Evolutionary conservation across 2,329 filamentous ascomycete species (phyloP), one percentile per base, ranked within the genome.

Genomic region (Trichoderma aggressivum): DNA sequence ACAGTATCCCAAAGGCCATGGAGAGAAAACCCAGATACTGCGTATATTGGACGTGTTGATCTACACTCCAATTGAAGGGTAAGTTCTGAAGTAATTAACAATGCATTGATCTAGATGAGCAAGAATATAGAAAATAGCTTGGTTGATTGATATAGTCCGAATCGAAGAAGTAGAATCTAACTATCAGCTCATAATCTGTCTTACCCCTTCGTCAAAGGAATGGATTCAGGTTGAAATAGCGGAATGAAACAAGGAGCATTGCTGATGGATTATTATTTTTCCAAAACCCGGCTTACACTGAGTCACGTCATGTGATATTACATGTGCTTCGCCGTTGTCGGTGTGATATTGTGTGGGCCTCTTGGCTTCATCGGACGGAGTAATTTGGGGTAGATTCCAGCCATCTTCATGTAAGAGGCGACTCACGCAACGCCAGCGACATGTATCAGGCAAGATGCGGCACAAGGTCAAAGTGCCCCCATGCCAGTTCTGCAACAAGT

Each of bases 391-490:
- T 69, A 61, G 36, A 69, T 67, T 67, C 65, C 18, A 34, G 56
- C 26, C 32, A 10, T n/a, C 28, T 58, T 59, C 28, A 32, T 60
- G 56, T 60, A 26, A 47, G 65, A 61, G 14, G 4, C 26, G 28
- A 36, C 32, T 56, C 50, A 58, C 32, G n/a, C 43, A 21, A 43
- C 39, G 43, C 63, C 14, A 66, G 39, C 26, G 56, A 50, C 34
- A 50, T 60, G 65, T 21, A 61, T 32, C 36, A 50, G 65, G 28
- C 24, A 36, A 60, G 43, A 69, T 69, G 65, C 56, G 65, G 56
- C 65, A 36, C 56, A 69, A 69, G 36, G 65, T 69, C 56, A 69
- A 60, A 14, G 65, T 69, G 39, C 65, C 65, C 55, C 65, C 65
- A 16, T 69, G 65, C 56, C 30, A 53, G 16, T 69, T 53, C 56